Percentiles rank a stretch among this genome's conserved stretches.
Evolutionary conservation across 2,329 filamentous ascomycete species (phyloP).

Genomic region (Aaosphaeria arxii): DNA sequence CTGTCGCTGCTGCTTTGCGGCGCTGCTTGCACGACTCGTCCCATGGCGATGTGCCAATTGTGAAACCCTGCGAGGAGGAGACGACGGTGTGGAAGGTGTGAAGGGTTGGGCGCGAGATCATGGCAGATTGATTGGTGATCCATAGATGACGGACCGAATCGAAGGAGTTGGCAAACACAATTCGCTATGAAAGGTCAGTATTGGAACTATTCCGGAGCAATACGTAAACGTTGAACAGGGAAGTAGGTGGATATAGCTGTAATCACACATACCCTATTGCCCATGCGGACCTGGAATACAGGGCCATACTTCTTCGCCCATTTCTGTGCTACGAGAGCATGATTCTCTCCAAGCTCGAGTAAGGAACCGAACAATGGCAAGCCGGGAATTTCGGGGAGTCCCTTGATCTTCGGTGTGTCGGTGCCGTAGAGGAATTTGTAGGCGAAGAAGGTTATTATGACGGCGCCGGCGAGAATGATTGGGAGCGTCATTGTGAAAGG

Average conservation of each 20-base stretch:
- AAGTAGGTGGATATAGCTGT: background rate
- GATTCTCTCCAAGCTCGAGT: conserved; percentile 44
- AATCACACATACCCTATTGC: conserved; percentile 55
- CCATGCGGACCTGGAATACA: conserved; percentile 55
- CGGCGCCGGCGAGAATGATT: conserved; percentile 40
- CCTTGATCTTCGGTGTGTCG: conserved; percentile 49
- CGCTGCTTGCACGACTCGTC: conserved; percentile 76
- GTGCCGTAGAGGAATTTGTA: conserved; percentile 44
- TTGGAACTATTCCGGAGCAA: no score
- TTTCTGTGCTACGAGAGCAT: conserved; percentile 45
- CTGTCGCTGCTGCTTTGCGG: conserved; percentile 75
- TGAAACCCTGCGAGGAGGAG: conserved; percentile 73
- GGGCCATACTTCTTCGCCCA: conserved; percentile 50
- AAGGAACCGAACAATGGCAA: conserved; percentile 48
- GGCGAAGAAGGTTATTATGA: conserved; percentile 39
- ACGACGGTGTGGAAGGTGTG: conserved; percentile 82
- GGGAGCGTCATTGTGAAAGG: conserved; percentile 34
- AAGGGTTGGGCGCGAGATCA: conserved; percentile 74
- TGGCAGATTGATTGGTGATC: conserved; percentile 73
- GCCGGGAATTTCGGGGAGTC: conserved; percentile 46
- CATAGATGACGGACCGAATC: conserved; percentile 71
- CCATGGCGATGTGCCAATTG: conserved; percentile 81
- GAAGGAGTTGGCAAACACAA: conserved; percentile 77
- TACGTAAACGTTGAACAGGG: background rate
- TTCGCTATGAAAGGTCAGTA: conserved; percentile 47